Evolutionary conservation across 495 filamentous ascomycete genomes (phyloP).

Genomic region (Aspergillus sclerotioniger): DNA sequence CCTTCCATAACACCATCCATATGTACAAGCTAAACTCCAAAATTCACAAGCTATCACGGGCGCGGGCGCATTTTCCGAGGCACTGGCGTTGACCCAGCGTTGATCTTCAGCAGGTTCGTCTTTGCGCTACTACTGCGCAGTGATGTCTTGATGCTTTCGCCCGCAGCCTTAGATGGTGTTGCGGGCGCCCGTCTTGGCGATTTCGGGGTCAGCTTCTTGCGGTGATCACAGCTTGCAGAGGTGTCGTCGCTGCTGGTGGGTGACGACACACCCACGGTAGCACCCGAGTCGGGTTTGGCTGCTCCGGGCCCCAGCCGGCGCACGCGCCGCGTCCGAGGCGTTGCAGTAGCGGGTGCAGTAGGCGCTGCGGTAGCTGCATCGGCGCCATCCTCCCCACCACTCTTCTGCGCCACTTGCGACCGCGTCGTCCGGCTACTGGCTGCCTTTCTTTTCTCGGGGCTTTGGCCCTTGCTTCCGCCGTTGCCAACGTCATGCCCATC

Average conservation of each 20-base stretch:
- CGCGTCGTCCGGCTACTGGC: slow-evolving; percentile 28
- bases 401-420: slow-evolving; percentile 22
- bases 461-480: slow-evolving; percentile 11
- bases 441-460: slow-evolving; percentile 27
- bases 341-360: slow-evolving; percentile 31
- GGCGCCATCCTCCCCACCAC: slow-evolving; percentile 17
- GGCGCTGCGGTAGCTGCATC: slow-evolving; percentile 12
- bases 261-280: slow-evolving; percentile 12
- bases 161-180: slow-evolving; percentile 14
- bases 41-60: slow-evolving; percentile 17
- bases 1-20: neutral
- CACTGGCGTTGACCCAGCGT: slow-evolving; percentile 43
- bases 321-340: slow-evolving; percentile 36
- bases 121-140: slow-evolving; percentile 23
- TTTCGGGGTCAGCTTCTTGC: slow-evolving; percentile 43
- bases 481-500: slow-evolving; percentile 16
- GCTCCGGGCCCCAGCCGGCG: slow-evolving; percentile 30
- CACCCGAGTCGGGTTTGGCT: slow-evolving; percentile 19
- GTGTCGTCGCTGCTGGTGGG: slow-evolving; percentile 15
- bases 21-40: slow-evolving; percentile 4
- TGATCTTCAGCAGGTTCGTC: slow-evolving; percentile 34
- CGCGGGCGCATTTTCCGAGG: slow-evolving; percentile 39
- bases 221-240: slow-evolving; percentile 26
- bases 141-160: slow-evolving; percentile 9
- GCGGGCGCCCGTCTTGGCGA: slow-evolving; percentile 29